phyloP scores from a whole-genome alignment of 139 green algal genomes.

The Micractinium conductrix region DNA sequence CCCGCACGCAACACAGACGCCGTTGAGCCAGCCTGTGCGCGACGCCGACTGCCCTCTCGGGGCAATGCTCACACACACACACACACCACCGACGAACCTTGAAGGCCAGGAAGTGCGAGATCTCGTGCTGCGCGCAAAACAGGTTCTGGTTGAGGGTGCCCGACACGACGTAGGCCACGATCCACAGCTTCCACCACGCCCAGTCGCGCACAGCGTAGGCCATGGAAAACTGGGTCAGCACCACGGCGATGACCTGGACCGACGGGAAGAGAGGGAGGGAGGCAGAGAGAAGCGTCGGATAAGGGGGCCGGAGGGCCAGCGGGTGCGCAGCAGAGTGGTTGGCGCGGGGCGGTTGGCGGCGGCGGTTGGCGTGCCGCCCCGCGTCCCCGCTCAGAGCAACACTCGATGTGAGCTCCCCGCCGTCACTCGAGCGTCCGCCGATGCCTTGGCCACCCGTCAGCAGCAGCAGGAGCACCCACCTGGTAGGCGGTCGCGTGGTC shows the following conservation, averaged over 20 bases:
- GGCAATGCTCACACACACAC: too few species aligned
- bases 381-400: background rate
- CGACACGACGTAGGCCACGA: conserved; percentile 59
- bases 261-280: background rate
- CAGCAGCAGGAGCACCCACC: conserved; percentile 41
- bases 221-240: conserved; percentile 58
- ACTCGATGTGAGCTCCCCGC: too few species aligned
- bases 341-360: background rate
- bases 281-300: background rate
- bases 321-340: background rate
- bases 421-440: too few species aligned
- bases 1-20: too few species aligned
- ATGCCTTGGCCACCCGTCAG: too few species aligned
- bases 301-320: background rate
- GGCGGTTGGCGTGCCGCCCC: background rate
- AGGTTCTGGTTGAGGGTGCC: conserved; percentile 76
- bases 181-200: conserved; percentile 51
- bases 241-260: conserved; percentile 59
- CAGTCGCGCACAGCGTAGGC: conserved; percentile 53
- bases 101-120: conserved; percentile 75
- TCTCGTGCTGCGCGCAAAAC: conserved; percentile 75
- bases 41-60: too few species aligned
- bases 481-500: conserved; percentile 60
- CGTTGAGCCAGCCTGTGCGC: too few species aligned
- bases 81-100: too few species aligned